phyloP scores from a whole-genome alignment of 2,329 filamentous ascomycete genomes.

The Dactylellina haptotyla region DNA sequence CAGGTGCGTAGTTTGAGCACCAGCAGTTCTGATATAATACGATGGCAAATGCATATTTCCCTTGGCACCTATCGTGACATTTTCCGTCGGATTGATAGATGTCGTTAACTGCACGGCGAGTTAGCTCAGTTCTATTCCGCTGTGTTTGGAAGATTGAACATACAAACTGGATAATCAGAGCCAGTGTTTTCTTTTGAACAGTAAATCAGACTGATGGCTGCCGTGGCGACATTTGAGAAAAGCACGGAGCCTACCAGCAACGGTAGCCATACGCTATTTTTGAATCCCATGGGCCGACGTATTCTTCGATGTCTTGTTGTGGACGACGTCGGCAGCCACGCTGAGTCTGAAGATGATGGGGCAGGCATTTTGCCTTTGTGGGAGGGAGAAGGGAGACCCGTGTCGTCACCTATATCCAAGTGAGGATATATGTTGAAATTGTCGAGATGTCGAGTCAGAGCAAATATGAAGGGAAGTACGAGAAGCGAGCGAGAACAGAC shows the following conservation, averaged over 20 bases:
- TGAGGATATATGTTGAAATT: constrained; percentile 2
- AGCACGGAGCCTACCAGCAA: constrained; percentile 30
- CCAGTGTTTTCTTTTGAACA: constrained; percentile 44
- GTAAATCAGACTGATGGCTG: constrained; percentile 28
- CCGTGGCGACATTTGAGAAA: constrained; percentile 16
- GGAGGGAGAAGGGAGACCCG: neutral
- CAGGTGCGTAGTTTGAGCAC: constrained; percentile 77
- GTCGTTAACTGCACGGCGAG: neutral
- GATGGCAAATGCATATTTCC: constrained; percentile 73
- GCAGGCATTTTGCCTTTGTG: constrained; percentile 35
- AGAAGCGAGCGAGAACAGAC: constrained; percentile 41
- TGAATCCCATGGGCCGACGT: constrained; percentile 37
- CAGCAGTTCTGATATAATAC: constrained; percentile 75
- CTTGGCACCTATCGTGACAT: constrained; percentile 71
- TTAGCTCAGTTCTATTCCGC: neutral
- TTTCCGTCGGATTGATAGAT: constrained; percentile 73
- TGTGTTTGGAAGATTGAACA: neutral
- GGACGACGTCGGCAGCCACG: constrained; percentile 47
- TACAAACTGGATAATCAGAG: constrained; percentile 30
- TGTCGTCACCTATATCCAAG: constrained; percentile 4
- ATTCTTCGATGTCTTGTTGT: constrained; percentile 47
- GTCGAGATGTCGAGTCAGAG: neutral
- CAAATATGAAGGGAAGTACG: neutral
- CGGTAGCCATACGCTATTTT: constrained; percentile 31
- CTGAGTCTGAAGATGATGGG: constrained; percentile 28